A percentile compares a stretch with the other conserved stretches of the same genome.
Evolutionary conservation across 2,329 filamentous ascomycete species (phyloP).

Genomic region (Dendryphion nanum): DNA sequence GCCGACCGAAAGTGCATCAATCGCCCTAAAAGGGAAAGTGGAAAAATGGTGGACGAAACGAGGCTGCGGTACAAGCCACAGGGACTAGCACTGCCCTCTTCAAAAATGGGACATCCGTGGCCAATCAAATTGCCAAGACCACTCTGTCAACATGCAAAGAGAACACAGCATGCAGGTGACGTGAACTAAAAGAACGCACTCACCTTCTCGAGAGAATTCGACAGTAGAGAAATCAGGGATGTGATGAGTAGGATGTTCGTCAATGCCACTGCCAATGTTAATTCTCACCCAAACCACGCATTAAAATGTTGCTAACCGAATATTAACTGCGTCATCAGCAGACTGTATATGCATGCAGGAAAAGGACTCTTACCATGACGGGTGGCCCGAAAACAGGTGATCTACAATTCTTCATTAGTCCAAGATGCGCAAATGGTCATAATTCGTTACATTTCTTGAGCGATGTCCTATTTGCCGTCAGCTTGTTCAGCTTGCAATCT

Average conservation of each 20-base stretch:
- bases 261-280: too few relatives aligned
- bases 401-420: too few relatives aligned
- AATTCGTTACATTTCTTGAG: conserved; percentile 48
- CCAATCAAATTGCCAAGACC: conserved; percentile 29
- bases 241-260: conserved; percentile 78
- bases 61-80: too few relatives aligned
- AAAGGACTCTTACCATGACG: conserved; percentile 45
- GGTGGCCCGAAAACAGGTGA: conserved; percentile 53
- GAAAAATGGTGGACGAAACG: too few relatives aligned
- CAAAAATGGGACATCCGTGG: conserved; percentile 2
- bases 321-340: conserved; percentile 52
- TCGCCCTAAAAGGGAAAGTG: too few relatives aligned
- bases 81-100: conserved; percentile 2
- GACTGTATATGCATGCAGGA: conserved; percentile 11
- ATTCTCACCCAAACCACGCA: too few relatives aligned
- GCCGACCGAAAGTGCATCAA: too few relatives aligned
- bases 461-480: conserved; percentile 48
- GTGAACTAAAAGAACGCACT: conserved; percentile 16
- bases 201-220: conserved; percentile 67
- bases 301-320: too few relatives aligned
- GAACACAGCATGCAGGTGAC: conserved; percentile 4
- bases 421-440: too few relatives aligned
- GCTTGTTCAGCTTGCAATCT: too few relatives aligned
- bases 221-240: conserved; percentile 74
- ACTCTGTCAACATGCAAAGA: neutral